These are phyloP conservation scores for Trebouxia sp. DNA, from an alignment of 139 green algal species.

Conservation along the genomic window DNA sequence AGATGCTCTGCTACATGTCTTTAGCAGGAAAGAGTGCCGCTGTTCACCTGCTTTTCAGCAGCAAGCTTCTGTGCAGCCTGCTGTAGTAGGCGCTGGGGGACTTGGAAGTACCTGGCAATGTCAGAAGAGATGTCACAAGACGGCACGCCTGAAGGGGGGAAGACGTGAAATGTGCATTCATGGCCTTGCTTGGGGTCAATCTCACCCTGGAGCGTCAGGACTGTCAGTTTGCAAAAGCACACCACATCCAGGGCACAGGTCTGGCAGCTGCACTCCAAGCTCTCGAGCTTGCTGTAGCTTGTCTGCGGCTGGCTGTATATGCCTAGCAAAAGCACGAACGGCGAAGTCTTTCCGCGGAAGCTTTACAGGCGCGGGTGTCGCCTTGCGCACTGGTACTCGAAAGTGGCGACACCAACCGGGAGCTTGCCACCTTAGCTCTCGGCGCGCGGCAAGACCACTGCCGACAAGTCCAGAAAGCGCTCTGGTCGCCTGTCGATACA, in stretches of 20 bases:
- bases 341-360: too few species aligned
- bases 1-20: background rate
- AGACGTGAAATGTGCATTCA: background rate
- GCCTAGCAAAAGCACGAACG: too few species aligned
- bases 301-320: background rate
- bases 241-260: constrained; percentile 71
- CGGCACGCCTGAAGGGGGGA: too few species aligned
- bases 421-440: too few species aligned
- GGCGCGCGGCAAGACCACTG: too few species aligned
- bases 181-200: background rate
- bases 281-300: background rate
- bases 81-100: constrained; percentile 60
- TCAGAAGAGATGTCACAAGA: too few species aligned
- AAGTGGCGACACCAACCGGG: too few species aligned
- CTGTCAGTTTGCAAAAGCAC: constrained; percentile 72
- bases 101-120: constrained; percentile 77
- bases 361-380: too few species aligned
- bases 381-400: too few species aligned
- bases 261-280: constrained; percentile 20
- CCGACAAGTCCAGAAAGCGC: too few species aligned
- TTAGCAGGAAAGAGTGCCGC: background rate
- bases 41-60: background rate
- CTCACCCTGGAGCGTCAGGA: constrained; percentile 66
- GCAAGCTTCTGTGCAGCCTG: background rate
- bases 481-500: background rate